Conservation (phyloP, 768 basidiomycete species). For the Hygrophorus russula region DNA sequence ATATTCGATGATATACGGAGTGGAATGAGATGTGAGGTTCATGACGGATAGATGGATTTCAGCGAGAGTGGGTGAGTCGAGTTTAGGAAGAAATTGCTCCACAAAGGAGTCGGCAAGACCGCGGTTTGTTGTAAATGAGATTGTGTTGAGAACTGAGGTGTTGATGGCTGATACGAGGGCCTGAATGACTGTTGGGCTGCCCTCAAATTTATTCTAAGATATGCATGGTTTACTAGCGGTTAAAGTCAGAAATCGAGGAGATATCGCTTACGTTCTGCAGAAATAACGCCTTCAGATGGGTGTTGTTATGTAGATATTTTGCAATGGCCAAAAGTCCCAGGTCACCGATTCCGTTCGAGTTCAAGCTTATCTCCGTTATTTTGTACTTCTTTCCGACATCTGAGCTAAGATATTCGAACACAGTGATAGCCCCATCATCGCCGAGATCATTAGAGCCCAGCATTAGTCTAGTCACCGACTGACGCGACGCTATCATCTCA, state of each 20-base stretch:
- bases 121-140: slow-evolving; percentile 41
- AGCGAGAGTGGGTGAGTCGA: slow-evolving; percentile 36
- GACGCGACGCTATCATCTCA: slow-evolving; percentile 30
- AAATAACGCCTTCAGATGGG: slow-evolving; percentile 34
- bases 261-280: slow-evolving; percentile 50
- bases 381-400: slow-evolving; percentile 29
- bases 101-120: slow-evolving; percentile 41
- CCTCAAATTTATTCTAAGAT: slow-evolving; percentile 29
- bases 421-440: slow-evolving; percentile 41
- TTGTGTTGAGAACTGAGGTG: slow-evolving; percentile 35
- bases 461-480: slow-evolving; percentile 38
- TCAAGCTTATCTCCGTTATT: slow-evolving; percentile 47
- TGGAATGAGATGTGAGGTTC: slow-evolving; percentile 30
- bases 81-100: slow-evolving; percentile 33
- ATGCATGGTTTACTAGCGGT: slow-evolving; percentile 13
- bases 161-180: slow-evolving; percentile 42
- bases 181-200: slow-evolving; percentile 21
- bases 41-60: slow-evolving; percentile 47
- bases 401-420: slow-evolving; percentile 47
- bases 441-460: slow-evolving; percentile 46
- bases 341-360: slow-evolving; percentile 44
- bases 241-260: background rate
- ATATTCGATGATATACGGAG: slow-evolving; percentile 33
- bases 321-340: slow-evolving; percentile 42
- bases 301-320: slow-evolving; percentile 37